Evolutionary conservation across 2,329 filamentous ascomycete species (phyloP), one percentile per base, ranked within the genome.

Genomic region (Ambrosiella cleistominuta): DNA sequence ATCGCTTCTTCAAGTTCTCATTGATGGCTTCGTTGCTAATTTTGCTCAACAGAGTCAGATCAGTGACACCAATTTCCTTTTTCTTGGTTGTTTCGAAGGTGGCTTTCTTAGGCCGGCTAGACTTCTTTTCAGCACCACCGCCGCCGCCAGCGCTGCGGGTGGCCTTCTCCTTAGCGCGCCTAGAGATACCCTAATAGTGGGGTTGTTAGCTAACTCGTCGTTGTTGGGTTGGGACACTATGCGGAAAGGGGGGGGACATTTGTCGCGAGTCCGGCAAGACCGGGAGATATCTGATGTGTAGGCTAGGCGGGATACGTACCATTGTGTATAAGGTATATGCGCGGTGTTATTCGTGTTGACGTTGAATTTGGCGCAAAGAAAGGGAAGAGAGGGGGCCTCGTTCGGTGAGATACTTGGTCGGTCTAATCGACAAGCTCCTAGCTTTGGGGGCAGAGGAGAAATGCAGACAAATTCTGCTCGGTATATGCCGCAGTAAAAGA

Each of bases 1-100:
- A 98, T 62, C 93, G 83, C 75, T 97, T 94, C 78, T 96, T 95
- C 70, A 98, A 70, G 70, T 98, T 98, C 60, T 97, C 93, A 74
- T 98, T 98, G 76, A 98, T 98, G 62, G 91, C 90, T 71, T 98
- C 93, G 71, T 98, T 97, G 64, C 90, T 95, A 63, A 98, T 94
- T 72, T 97, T 97, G 77, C 90, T 96, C 68, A 98, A 85, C 66
- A 98, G 77, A 3, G 93, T 98, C 69, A 98, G 79, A 76, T 98
- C 93, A 58, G 93, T 96, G 57, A 98, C 93, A 64, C 93, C 93
- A 65, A 98, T 93, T 72, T 98, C 90, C 80, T 95, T 97, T 83
- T 97, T 98, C 79, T 97, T 97, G 64, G 84, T 87, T 61, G 83
- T 88, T 70, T 98, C 93, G 72, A 94, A 98, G 62, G 87, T 88